phyloP scores from a whole-genome alignment of 2,329 filamentous ascomycete genomes.

The Coniochaeta sp. region DNA sequence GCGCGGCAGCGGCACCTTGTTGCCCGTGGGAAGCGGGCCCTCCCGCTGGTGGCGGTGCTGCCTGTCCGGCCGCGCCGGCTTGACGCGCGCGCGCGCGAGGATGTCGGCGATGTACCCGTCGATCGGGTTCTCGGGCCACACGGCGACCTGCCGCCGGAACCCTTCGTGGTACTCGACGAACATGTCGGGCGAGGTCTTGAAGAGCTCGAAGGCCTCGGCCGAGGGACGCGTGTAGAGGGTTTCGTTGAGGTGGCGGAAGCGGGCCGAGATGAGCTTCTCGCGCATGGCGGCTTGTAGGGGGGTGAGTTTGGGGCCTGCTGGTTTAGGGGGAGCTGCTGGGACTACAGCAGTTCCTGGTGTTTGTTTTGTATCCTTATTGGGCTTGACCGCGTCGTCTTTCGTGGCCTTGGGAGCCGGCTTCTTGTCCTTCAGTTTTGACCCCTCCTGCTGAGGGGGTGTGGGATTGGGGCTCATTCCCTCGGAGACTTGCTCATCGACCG shows the following conservation, averaged over 20 bases:
- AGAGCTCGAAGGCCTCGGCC: constrained; percentile 71
- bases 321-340: constrained; percentile 14
- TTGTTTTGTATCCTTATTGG: constrained; percentile 12
- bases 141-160: constrained; percentile 89
- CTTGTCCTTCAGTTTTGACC: constrained; percentile 21
- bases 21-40: constrained; percentile 16
- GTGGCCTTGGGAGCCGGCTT: constrained; percentile 16
- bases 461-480: constrained; percentile 14
- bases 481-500: constrained; percentile 12
- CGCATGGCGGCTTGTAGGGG: constrained; percentile 92
- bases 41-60: constrained; percentile 11
- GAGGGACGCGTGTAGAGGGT: constrained; percentile 92
- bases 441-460: constrained; percentile 27
- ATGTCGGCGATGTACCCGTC: constrained; percentile 76
- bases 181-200: constrained; percentile 80
- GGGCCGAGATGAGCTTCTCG: constrained; percentile 86
- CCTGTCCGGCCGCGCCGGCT: constrained; percentile 12
- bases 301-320: constrained; percentile 60
- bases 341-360: constrained; percentile 8
- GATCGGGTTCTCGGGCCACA: constrained; percentile 96
- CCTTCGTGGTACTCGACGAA: constrained; percentile 95
- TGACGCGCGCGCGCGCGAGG: constrained; percentile 54
- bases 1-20: constrained; percentile 55
- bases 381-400: background rate
- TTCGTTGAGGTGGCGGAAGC: constrained; percentile 96